phyloP scores from a whole-genome alignment of 148 eudicot genomes.

The Hydrangea macrophylla region DNA sequence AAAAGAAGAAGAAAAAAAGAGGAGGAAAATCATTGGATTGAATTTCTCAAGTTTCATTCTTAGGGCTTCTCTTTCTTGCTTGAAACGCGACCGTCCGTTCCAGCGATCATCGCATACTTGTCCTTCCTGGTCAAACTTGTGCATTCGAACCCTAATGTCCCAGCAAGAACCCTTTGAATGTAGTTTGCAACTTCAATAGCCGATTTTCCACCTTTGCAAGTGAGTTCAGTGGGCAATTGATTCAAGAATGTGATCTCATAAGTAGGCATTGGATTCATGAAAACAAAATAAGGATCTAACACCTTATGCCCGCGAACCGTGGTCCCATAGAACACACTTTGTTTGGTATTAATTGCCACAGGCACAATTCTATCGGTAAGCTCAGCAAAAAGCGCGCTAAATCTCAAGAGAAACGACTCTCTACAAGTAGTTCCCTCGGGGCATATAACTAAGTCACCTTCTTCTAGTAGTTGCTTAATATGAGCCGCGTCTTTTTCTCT shows the following conservation, averaged over 20 bases:
- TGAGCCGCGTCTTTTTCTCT: slow-evolving; percentile 50
- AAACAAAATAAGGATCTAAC: slow-evolving; percentile 55
- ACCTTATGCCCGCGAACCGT: slow-evolving; percentile 45
- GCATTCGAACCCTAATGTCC: slow-evolving; percentile 53
- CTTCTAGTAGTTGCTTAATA: slow-evolving; percentile 43
- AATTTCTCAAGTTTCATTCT: not conserved
- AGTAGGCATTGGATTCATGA: slow-evolving; percentile 67
- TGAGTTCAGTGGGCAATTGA: slow-evolving; percentile 45
- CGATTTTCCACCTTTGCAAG: slow-evolving; percentile 50
- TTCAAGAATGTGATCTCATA: slow-evolving; percentile 59
- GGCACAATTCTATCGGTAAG: slow-evolving; percentile 63
- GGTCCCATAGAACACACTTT: slow-evolving; percentile 53
- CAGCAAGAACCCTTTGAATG: slow-evolving; percentile 51
- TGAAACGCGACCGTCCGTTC: slow-evolving; percentile 47
- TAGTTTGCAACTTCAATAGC: slow-evolving; percentile 59
- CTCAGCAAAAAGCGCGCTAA: slow-evolving; percentile 67
- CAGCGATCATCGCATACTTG: slow-evolving; percentile 59
- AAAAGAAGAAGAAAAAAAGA: not conserved
- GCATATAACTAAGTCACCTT: slow-evolving; percentile 62
- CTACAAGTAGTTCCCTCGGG: slow-evolving; percentile 73
- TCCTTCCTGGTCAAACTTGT: slow-evolving; percentile 60
- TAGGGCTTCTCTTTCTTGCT: slow-evolving; percentile 22
- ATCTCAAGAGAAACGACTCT: slow-evolving; percentile 53
- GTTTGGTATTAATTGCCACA: slow-evolving; percentile 50
- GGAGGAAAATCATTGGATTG: not conserved